Percentiles rank a stretch among this genome's conserved stretches.
These are phyloP conservation scores for Candida xiaguanensis DNA, from an alignment of 805 yeast genomes.

Conservation along the genomic window DNA sequence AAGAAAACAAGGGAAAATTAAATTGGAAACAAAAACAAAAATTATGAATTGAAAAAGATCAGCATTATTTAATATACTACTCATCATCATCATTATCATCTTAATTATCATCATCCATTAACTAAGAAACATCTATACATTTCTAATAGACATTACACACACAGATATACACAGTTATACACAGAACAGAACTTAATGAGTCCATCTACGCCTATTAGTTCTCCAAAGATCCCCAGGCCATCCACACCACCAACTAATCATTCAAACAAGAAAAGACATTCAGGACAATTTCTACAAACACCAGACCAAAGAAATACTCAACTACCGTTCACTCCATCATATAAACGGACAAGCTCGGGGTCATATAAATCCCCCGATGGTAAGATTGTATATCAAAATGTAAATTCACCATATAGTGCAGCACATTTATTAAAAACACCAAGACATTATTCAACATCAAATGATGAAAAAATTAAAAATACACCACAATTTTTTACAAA, in stretches of 20 bases:
- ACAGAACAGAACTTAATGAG: too few species aligned
- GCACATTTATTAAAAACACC: constrained; percentile 29
- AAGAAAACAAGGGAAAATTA: background rate
- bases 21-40: background rate
- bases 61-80: background rate
- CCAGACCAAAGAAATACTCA: constrained; percentile 27
- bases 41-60: constrained; percentile 1
- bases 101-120: too few species aligned
- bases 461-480: constrained; percentile 30
- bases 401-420: constrained; percentile 26
- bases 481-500: constrained; percentile 41
- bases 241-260: constrained; percentile 25
- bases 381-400: constrained; percentile 20
- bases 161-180: too few species aligned
- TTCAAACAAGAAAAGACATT: constrained; percentile 12
- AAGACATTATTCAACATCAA: constrained; percentile 26
- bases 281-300: constrained; percentile 28
- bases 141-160: too few species aligned
- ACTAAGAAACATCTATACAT: too few species aligned
- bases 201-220: constrained; percentile 32
- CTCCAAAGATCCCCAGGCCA: constrained; percentile 28
- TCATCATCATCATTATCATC: background rate
- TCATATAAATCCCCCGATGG: constrained; percentile 32
- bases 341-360: constrained; percentile 31
- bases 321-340: constrained; percentile 38